Conservation (phyloP, 306 rosid species). For the Rubus parviflorus region DNA sequence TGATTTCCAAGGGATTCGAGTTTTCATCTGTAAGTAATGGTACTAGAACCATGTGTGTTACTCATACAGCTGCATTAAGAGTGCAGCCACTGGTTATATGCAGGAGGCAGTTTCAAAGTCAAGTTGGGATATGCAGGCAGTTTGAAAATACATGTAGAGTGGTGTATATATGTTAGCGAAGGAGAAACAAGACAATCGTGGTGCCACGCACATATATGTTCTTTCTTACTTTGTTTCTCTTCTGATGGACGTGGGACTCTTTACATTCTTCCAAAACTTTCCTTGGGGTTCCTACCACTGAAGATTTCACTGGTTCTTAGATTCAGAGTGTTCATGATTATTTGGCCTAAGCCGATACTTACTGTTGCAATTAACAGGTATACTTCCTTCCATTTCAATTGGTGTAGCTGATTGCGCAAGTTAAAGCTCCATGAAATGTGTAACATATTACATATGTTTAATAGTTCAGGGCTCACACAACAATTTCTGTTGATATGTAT, state of each 20-base stretch:
- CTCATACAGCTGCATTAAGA: constrained; percentile 32
- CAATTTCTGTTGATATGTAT: neutral
- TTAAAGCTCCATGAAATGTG: constrained; percentile 29
- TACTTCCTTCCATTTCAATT: constrained; percentile 23
- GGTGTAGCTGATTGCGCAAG: neutral
- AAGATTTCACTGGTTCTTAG: constrained; percentile 17
- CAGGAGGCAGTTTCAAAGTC: constrained; percentile 47
- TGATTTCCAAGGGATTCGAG: constrained; percentile 40
- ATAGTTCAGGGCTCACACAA: neutral
- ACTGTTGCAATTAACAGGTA: neutral
- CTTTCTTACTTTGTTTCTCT: neutral
- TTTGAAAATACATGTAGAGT: constrained; percentile 44
- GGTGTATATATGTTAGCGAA: constrained; percentile 46
- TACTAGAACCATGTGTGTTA: constrained; percentile 40
- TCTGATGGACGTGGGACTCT: neutral
- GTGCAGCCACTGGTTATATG: constrained; percentile 45
- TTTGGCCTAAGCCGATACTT: neutral
- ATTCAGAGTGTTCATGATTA: constrained; percentile 27
- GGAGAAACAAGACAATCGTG: constrained; percentile 26
- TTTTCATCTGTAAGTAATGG: constrained; percentile 34
- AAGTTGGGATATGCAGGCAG: constrained; percentile 42
- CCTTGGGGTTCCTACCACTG: constrained; percentile 5
- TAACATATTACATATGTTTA: neutral
- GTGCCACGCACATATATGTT: neutral
- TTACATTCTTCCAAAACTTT: neutral